Evolutionary conservation across 2,329 filamentous ascomycete species (phyloP).

Genomic region (Diaporthe caulivora): DNA sequence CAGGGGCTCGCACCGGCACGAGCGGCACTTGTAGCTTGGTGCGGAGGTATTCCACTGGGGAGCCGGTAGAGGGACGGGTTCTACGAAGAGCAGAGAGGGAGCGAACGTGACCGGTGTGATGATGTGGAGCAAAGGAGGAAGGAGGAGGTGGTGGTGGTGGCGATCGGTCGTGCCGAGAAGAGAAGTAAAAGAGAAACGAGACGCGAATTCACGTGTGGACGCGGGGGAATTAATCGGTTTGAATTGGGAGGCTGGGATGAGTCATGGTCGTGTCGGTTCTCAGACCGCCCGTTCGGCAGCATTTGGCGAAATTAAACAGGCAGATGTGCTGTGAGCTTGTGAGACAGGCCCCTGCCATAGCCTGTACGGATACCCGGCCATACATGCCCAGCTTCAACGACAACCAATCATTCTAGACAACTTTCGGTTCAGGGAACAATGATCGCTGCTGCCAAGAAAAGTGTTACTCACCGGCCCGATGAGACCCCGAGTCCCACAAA

Average conservation of each 20-base stretch:
- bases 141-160: background rate
- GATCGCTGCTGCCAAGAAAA: too few relatives aligned
- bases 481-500: too few relatives aligned
- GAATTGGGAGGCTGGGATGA: background rate
- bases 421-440: too few relatives aligned
- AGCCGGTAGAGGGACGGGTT: background rate
- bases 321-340: too few relatives aligned
- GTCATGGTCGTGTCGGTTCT: background rate
- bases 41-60: background rate
- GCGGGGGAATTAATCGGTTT: background rate
- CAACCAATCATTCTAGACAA: too few relatives aligned
- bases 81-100: background rate
- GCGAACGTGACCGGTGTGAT: background rate
- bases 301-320: background rate
- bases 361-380: too few relatives aligned
- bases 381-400: too few relatives aligned
- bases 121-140: background rate
- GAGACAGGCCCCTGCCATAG: too few relatives aligned
- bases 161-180: background rate
- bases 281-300: background rate
- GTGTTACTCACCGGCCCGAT: too few relatives aligned
- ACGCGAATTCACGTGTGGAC: background rate
- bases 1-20: background rate
- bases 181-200: background rate
- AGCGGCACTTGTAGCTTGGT: background rate